phyloP scores from a whole-genome alignment of 2,329 filamentous ascomycete species.

The Talaromyces piceae region DNA sequence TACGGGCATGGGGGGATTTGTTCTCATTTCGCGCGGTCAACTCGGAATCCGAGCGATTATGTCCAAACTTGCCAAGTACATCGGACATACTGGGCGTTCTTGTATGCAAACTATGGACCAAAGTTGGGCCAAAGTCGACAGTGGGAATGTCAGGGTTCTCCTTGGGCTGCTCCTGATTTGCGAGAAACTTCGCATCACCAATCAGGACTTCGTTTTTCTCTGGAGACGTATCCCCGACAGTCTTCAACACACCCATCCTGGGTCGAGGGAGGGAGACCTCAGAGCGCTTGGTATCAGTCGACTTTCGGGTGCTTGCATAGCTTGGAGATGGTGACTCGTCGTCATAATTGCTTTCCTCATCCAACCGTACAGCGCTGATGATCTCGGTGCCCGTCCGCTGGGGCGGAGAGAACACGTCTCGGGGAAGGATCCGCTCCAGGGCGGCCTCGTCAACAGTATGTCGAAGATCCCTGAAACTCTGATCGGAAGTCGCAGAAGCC shows the following conservation, averaged over 20 bases:
- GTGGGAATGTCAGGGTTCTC: constrained; percentile 55
- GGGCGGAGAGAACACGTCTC: constrained; percentile 19
- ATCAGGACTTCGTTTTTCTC: constrained; percentile 38
- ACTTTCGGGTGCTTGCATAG: constrained; percentile 64
- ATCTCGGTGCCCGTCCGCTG: constrained; percentile 10
- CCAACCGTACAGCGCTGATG: constrained; percentile 13
- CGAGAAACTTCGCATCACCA: constrained; percentile 39
- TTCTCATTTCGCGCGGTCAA: constrained; percentile 19
- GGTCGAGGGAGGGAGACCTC: constrained; percentile 46
- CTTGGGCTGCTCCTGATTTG: constrained; percentile 25
- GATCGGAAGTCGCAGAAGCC: constrained; percentile 23
- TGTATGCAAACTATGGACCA: constrained; percentile 55
- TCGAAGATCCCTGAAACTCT: constrained; percentile 35
- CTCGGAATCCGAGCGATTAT: constrained; percentile 27
- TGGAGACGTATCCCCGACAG: constrained; percentile 54
- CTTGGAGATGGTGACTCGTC: constrained; percentile 62
- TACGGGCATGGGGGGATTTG: constrained; percentile 20
- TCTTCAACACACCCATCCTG: constrained; percentile 72
- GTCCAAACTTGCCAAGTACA: constrained; percentile 36
- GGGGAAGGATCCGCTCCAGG: constrained; percentile 42
- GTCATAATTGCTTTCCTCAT: constrained; percentile 48
- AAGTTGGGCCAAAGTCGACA: constrained; percentile 80
- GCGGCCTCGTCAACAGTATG: constrained; percentile 42
- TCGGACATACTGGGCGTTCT: constrained; percentile 51
- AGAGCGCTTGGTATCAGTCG: constrained; percentile 39